Evolutionary conservation across 164 flowering plant genomes (phyloP).

Genomic region (Stephania japonica): DNA sequence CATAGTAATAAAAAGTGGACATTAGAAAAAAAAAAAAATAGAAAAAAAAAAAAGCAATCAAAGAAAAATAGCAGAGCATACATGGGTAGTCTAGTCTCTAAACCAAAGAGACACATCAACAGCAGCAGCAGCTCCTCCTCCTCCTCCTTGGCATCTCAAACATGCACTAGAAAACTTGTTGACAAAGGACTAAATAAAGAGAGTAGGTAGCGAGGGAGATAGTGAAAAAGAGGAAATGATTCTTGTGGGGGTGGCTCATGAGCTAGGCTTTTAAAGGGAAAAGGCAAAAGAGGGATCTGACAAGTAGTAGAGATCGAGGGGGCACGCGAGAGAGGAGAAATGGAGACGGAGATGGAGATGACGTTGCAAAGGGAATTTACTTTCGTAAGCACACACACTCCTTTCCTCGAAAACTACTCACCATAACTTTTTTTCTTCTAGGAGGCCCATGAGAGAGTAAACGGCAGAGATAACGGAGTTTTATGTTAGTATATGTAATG

Average conservation of each 20-base stretch:
- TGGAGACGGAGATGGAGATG: slow-evolving; percentile 15
- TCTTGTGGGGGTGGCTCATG: too few relatives aligned
- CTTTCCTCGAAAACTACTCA: too few relatives aligned
- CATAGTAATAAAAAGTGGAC: too few relatives aligned
- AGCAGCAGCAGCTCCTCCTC: background rate
- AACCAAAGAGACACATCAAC: background rate
- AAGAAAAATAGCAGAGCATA: too few relatives aligned
- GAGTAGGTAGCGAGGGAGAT: background rate
- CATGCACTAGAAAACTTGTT: background rate
- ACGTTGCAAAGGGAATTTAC: slow-evolving; percentile 30
- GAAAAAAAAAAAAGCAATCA: too few relatives aligned
- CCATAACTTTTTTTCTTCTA: background rate
- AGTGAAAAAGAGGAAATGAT: background rate
- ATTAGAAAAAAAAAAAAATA: too few relatives aligned
- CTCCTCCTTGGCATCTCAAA: slow-evolving; percentile 25
- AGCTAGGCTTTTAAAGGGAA: background rate
- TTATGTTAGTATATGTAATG: too few relatives aligned
- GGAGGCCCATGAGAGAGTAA: background rate
- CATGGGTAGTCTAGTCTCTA: background rate
- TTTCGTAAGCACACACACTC: slow-evolving; percentile 28
- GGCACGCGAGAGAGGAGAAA: slow-evolving; percentile 38
- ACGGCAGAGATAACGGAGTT: background rate
- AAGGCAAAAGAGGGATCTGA: slow-evolving; percentile 19
- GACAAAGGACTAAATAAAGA: slow-evolving; percentile 6
- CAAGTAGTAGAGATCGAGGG: slow-evolving; percentile 30